phyloP scores from a whole-genome alignment of 1,139 yeast species.

The Suhomyces panamericanus region DNA sequence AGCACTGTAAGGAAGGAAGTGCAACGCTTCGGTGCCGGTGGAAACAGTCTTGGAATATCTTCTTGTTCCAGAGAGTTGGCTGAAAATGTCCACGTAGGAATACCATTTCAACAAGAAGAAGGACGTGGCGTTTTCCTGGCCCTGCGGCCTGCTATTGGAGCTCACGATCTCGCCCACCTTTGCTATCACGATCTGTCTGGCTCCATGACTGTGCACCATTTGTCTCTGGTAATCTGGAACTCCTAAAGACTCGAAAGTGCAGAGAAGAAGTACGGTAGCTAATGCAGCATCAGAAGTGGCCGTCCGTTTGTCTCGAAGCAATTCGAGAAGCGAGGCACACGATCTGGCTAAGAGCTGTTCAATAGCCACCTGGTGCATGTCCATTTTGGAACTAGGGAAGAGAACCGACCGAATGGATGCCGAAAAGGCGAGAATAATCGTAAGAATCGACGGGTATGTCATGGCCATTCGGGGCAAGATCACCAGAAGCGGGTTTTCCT shows the following conservation, averaged over 20 bases:
- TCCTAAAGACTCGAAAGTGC: constrained; percentile 62
- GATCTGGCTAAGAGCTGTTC: constrained; percentile 56
- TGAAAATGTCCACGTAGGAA: constrained; percentile 69
- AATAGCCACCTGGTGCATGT: constrained; percentile 36
- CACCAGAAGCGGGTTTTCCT: constrained; percentile 66
- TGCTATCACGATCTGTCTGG: constrained; percentile 65
- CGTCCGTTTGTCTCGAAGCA: constrained; percentile 52
- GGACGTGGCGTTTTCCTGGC: constrained; percentile 36
- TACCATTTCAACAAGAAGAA: constrained; percentile 71
- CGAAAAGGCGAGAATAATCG: constrained; percentile 67
- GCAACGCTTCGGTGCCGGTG: constrained; percentile 18
- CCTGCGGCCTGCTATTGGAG: neutral
- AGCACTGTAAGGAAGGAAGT: neutral
- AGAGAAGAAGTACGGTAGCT: constrained; percentile 60
- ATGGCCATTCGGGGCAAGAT: constrained; percentile 71
- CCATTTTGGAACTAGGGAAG: constrained; percentile 19
- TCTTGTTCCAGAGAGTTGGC: constrained; percentile 50
- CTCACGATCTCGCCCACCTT: neutral
- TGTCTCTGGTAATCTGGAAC: constrained; percentile 53
- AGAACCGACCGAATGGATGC: constrained; percentile 50
- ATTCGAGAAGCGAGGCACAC: constrained; percentile 53
- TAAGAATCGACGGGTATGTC: constrained; percentile 56
- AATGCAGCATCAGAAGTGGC: constrained; percentile 67
- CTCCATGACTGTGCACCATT: constrained; percentile 68
- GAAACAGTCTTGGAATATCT: constrained; percentile 2